A percentile compares a stretch with the other conserved stretches of the same genome.
Evolutionary conservation across 495 filamentous ascomycete genomes (phyloP).

Genomic region (Parathielavia hyrcaniae): DNA sequence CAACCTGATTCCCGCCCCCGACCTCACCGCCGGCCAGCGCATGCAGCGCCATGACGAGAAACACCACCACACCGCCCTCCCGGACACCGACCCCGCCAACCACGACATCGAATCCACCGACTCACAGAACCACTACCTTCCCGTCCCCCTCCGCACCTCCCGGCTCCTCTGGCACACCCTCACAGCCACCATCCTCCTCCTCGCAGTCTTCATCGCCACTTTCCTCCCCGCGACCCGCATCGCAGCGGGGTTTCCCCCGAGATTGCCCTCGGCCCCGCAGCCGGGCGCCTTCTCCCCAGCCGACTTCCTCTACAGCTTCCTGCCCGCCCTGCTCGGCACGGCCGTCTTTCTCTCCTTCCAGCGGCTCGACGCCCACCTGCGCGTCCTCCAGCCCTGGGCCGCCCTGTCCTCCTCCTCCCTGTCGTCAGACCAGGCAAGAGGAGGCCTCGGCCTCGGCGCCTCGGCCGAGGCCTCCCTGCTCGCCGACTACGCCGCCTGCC

Average conservation of each 20-base stretch:
- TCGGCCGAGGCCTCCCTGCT: conserved; percentile 63
- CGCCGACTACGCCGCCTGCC: conserved; percentile 60
- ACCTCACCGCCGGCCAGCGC: conserved; percentile 26
- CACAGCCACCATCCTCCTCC: conserved; percentile 56
- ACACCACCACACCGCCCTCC: conserved; percentile 26
- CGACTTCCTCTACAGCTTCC: conserved; percentile 81
- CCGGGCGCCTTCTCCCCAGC: conserved; percentile 68
- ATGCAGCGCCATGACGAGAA: conserved; percentile 40
- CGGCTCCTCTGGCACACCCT: conserved; percentile 59
- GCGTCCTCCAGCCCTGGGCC: conserved; percentile 69
- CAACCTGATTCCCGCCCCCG: conserved; percentile 21
- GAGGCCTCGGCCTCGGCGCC: too few species aligned
- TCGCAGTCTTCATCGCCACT: conserved; percentile 69
- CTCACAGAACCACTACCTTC: conserved; percentile 60
- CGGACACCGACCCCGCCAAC: conserved; percentile 11
- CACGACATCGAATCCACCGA: conserved; percentile 30
- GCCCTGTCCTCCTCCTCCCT: conserved; percentile 40
- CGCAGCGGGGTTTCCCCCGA: conserved; percentile 61
- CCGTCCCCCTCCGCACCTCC: conserved; percentile 66
- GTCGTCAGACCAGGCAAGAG: conserved; percentile 33
- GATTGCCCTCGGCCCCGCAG: conserved; percentile 54
- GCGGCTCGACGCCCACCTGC: conserved; percentile 66
- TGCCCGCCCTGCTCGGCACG: conserved; percentile 71
- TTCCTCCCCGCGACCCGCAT: conserved; percentile 63
- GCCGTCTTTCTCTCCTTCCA: conserved; percentile 72